A percentile compares a stretch with the other conserved stretches of the same genome.
Conservation (phyloP, 768 basidiomycete genomes). For the Rubroboletus pulcherrimus region DNA sequence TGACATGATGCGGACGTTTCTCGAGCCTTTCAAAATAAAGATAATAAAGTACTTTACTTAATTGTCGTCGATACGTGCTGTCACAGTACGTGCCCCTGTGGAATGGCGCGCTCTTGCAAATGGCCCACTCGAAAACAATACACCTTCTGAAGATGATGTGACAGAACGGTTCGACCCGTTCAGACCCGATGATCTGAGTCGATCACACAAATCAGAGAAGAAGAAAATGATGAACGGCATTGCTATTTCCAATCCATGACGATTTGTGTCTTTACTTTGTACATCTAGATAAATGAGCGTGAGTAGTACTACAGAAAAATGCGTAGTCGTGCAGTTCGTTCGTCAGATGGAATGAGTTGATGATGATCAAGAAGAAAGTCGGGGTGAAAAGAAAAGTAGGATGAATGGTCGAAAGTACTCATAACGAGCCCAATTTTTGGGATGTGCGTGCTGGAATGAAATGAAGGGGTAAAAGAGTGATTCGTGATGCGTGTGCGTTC, state of each 20-base stretch:
- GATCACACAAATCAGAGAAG: background rate
- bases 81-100: too few species aligned
- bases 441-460: background rate
- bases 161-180: too few species aligned
- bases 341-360: background rate
- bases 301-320: constrained; percentile 24
- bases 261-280: background rate
- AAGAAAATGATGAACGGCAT: background rate
- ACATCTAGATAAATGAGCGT: constrained; percentile 20
- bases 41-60: too few species aligned
- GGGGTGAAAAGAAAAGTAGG: background rate
- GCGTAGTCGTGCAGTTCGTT: constrained; percentile 15
- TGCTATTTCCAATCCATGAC: background rate
- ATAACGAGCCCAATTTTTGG: background rate
- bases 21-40: too few species aligned
- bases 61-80: too few species aligned
- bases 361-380: background rate
- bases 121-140: too few species aligned
- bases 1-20: too few species aligned
- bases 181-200: background rate
- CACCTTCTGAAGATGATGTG: too few species aligned
- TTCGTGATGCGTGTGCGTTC: background rate
- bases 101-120: too few species aligned
- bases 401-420: constrained; percentile 19
- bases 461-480: background rate